A percentile compares a stretch with the other conserved stretches of the same genome.
phyloP scores from a whole-genome alignment of 352 stramenopile species.

The Salisapilia sapeloensis region DNA sequence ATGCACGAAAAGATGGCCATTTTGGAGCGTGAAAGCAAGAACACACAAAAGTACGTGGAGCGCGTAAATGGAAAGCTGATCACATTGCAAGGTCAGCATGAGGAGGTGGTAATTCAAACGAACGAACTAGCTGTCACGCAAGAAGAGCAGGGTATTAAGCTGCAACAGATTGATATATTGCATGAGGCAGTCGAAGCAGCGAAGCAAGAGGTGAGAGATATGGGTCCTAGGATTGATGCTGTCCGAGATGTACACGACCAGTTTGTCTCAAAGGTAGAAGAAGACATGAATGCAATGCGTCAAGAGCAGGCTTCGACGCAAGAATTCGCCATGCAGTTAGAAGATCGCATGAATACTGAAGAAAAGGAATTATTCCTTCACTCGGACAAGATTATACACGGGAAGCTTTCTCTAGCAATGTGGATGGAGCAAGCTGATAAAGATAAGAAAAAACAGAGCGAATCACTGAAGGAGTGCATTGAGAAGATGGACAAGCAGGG shows the following conservation, averaged over 20 bases:
- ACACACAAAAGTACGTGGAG: constrained; percentile 63
- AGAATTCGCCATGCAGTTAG: constrained; percentile 69
- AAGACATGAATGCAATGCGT: constrained; percentile 25
- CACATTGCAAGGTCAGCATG: constrained; percentile 53
- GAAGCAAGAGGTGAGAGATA: constrained; percentile 24
- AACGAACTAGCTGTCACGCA: constrained; percentile 46
- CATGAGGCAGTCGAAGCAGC: constrained; percentile 21
- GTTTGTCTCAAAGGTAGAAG: constrained; percentile 31
- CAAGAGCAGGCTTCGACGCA: constrained; percentile 63
- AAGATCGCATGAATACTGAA: constrained; percentile 67
- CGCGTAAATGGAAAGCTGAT: constrained; percentile 62
- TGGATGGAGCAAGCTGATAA: constrained; percentile 66
- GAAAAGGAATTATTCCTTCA: constrained; percentile 68
- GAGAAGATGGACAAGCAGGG: constrained; percentile 74
- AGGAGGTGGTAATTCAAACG: constrained; percentile 44
- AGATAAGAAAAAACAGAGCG: constrained; percentile 49
- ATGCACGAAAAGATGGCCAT: constrained; percentile 53
- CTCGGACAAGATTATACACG: constrained; percentile 65
- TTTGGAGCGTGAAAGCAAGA: constrained; percentile 59
- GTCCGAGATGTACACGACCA: constrained; percentile 17
- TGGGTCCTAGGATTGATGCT: constrained; percentile 29
- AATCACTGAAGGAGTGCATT: constrained; percentile 57
- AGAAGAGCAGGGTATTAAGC: constrained; percentile 32
- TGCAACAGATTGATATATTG: constrained; percentile 62
- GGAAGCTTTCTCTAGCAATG: constrained; percentile 55